phyloP scores from a whole-genome alignment of 1,139 yeast species.

The Yamadazyma buinensis region DNA sequence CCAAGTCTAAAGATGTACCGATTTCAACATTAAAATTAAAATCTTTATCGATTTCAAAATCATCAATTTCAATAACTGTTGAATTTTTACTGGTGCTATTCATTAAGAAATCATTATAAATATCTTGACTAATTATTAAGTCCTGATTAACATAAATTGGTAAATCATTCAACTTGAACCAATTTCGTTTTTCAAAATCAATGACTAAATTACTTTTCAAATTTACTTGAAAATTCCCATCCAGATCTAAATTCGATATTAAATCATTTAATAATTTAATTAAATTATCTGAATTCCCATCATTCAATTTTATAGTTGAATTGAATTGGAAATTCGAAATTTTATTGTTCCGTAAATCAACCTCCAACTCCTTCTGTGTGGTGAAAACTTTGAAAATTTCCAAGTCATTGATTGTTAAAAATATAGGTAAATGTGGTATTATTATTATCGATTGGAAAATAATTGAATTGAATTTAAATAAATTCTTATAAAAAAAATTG shows the following conservation, averaged over 20 bases:
- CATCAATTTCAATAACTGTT: too few species aligned
- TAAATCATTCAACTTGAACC: constrained; percentile 7
- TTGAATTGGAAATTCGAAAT: constrained; percentile 10
- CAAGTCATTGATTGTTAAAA: constrained; percentile 10
- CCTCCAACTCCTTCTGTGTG: constrained; percentile 8
- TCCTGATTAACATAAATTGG: constrained; percentile 12
- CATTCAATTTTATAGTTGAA: constrained; percentile 12
- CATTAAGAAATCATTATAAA: too few species aligned
- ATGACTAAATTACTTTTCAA: constrained; percentile 10
- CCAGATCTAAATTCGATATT: constrained; percentile 1
- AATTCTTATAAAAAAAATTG: constrained; percentile 17
- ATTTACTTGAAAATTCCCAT: constrained; percentile 11
- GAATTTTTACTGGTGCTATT: too few species aligned
- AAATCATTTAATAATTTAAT: constrained; percentile 13
- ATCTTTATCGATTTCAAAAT: not conserved
- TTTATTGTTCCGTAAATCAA: constrained; percentile 9
- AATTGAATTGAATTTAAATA: constrained; percentile 15
- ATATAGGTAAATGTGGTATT: constrained; percentile 11
- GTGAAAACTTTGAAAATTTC: constrained; percentile 13
- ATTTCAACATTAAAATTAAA: constrained; percentile 2
- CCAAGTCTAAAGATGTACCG: too few species aligned
- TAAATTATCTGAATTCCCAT: constrained; percentile 9
- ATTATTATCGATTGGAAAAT: constrained; percentile 9
- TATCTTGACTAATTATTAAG: constrained; percentile 11
- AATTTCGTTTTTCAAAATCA: constrained; percentile 9